Conservation (phyloP, 2,329 filamentous ascomycete genomes). For the Aspergillus arachidicola region DNA sequence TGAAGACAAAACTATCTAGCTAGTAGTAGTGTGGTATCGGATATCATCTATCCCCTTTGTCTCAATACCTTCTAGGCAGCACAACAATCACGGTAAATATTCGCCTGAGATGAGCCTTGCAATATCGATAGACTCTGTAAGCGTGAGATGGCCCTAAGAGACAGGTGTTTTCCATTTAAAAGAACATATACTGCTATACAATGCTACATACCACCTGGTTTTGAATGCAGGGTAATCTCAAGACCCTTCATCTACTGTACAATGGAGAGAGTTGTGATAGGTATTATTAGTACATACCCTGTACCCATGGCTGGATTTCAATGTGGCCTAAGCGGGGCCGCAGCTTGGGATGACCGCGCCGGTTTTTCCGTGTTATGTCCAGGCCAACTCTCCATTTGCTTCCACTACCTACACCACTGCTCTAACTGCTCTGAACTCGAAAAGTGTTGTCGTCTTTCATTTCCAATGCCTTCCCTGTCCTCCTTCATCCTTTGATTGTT, state of each 20-base stretch:
- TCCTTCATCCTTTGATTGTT: conserved; percentile 8
- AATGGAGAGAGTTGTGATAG: not conserved
- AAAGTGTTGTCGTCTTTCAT: conserved; percentile 2
- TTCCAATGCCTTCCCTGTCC: not conserved
- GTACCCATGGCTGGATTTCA: not conserved
- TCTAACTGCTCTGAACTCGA: not conserved
- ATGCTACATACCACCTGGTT: not conserved
- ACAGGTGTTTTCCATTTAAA: not conserved
- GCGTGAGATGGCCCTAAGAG: not conserved
- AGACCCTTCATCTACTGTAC: not conserved
- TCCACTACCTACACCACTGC: conserved; percentile 5
- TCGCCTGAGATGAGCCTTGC: not conserved
- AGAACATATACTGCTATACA: not conserved
- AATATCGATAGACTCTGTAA: not conserved
- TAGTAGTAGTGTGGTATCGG: not conserved
- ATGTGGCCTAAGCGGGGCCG: conserved; percentile 18
- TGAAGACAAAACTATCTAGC: not conserved
- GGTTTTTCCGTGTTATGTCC: conserved; percentile 25
- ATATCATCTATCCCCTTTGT: not conserved
- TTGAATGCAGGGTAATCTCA: not conserved
- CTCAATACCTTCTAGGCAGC: not conserved
- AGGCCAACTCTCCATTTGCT: conserved; percentile 26
- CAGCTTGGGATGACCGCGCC: conserved; percentile 13
- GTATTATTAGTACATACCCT: not conserved
- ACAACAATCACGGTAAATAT: not conserved